Percentiles rank a stretch among this genome's conserved stretches.
phyloP scores from a whole-genome alignment of 73 alveolate species.

The Stentor coeruleus region DNA sequence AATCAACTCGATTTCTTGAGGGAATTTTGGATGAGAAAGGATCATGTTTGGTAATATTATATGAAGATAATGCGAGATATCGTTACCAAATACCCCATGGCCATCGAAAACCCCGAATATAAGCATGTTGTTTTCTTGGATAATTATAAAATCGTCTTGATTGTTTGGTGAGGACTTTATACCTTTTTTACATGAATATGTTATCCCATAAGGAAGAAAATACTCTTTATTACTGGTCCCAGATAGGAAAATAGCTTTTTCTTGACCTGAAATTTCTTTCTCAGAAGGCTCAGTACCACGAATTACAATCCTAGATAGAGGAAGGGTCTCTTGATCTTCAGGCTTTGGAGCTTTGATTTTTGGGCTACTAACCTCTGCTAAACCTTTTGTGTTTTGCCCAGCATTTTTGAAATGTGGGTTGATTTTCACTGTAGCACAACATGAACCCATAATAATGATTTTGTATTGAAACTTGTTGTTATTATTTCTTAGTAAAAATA shows the following conservation, averaged over 20 bases:
- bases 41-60: slow-evolving; percentile 12
- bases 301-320: background rate
- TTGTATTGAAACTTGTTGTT: background rate
- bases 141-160: slow-evolving; percentile 22
- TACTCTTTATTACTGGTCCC: background rate
- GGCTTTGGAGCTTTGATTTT: background rate
- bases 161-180: background rate
- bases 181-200: slow-evolving; percentile 28
- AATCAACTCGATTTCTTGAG: background rate
- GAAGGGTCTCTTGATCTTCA: background rate
- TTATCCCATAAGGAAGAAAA: background rate
- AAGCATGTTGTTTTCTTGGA: background rate
- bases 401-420: no score
- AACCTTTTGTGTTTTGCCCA: background rate
- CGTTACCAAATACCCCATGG: slow-evolving; percentile 17
- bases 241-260: background rate
- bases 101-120: slow-evolving; percentile 24
- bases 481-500: no score
- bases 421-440: background rate
- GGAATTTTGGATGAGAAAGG: slow-evolving; percentile 27
- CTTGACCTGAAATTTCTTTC: background rate
- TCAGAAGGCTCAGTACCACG: background rate
- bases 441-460: background rate
- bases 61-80: background rate
- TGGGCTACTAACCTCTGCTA: background rate